phyloP scores from a whole-genome alignment of 2,329 filamentous ascomycete species.

The Bipolaris cookei region DNA sequence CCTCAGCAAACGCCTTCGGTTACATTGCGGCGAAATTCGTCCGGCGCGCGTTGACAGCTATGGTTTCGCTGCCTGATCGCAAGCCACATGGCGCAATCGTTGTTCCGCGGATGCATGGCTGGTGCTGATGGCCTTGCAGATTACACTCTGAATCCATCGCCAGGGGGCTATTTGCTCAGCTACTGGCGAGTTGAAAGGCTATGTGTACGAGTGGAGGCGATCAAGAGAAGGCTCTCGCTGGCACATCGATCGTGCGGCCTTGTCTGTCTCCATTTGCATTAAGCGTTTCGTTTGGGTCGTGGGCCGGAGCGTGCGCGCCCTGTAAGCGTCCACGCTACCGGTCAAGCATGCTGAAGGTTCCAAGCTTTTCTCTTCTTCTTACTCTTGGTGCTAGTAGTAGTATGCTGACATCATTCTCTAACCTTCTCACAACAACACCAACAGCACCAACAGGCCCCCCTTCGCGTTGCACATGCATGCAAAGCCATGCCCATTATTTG shows the following conservation, averaged over 20 bases:
- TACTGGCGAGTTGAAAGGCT: not conserved
- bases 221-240: conserved; percentile 1
- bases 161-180: conserved; percentile 1
- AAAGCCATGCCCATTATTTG: no score
- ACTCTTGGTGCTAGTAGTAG: no score
- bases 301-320: conserved; percentile 1
- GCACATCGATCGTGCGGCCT: conserved; percentile 7
- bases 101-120: not conserved
- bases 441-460: not conserved
- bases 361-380: not conserved
- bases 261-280: not conserved
- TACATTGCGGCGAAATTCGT: not conserved
- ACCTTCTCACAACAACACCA: no score
- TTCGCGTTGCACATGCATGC: no score
- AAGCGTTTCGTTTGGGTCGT: not conserved
- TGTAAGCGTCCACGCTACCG: not conserved
- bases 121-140: conserved; percentile 15
- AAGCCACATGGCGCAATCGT: not conserved
- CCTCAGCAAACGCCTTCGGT: no score
- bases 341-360: not conserved
- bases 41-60: not conserved
- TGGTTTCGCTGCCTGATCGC: conserved; percentile 13
- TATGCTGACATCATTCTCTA: not conserved
- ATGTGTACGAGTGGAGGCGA: not conserved
- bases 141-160: conserved; percentile 12